phyloP scores from a whole-genome alignment of 306 rosid genomes.

The Crataegus laevigata region DNA sequence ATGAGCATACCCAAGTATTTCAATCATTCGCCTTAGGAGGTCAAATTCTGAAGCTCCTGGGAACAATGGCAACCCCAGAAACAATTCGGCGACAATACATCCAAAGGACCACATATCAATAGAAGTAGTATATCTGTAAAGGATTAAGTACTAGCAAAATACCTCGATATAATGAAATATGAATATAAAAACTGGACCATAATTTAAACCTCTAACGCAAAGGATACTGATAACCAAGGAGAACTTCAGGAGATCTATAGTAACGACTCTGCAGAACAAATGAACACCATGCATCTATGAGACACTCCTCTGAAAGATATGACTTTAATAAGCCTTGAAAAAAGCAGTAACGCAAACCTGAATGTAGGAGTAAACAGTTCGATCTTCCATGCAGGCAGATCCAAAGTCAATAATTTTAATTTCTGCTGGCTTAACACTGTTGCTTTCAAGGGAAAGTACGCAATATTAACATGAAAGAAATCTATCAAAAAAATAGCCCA shows the following conservation, averaged over 20 bases:
- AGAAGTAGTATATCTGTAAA: slow-evolving; percentile 78
- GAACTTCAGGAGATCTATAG: slow-evolving; percentile 97
- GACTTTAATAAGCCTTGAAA: slow-evolving; percentile 4
- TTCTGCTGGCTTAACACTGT: slow-evolving; percentile 79
- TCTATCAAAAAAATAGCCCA: slow-evolving; percentile 8
- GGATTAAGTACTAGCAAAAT: slow-evolving; percentile 40
- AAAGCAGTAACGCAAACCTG: slow-evolving; percentile 49
- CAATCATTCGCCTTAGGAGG: slow-evolving; percentile 85
- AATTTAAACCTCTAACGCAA: slow-evolving; percentile 3
- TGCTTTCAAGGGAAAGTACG: slow-evolving; percentile 24
- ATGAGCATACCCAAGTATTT: slow-evolving; percentile 82
- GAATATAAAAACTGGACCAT: neutral
- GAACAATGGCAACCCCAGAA: slow-evolving; percentile 91
- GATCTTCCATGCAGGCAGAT: slow-evolving; percentile 99
- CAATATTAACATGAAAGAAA: slow-evolving; percentile 28
- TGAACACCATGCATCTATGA: slow-evolving; percentile 10
- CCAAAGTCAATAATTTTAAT: slow-evolving; percentile 96
- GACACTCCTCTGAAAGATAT: slow-evolving; percentile 20
- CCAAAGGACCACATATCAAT: slow-evolving; percentile 99
- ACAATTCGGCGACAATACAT: slow-evolving; percentile 97
- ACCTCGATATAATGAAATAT: slow-evolving; percentile 6
- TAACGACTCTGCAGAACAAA: slow-evolving; percentile 82
- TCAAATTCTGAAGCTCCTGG: slow-evolving; percentile 99
- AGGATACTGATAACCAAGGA: slow-evolving; percentile 99
- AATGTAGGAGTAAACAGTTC: slow-evolving; percentile 98